Conservation (phyloP, 179 eudicot species). For the Monotropa hypopitys region DNA sequence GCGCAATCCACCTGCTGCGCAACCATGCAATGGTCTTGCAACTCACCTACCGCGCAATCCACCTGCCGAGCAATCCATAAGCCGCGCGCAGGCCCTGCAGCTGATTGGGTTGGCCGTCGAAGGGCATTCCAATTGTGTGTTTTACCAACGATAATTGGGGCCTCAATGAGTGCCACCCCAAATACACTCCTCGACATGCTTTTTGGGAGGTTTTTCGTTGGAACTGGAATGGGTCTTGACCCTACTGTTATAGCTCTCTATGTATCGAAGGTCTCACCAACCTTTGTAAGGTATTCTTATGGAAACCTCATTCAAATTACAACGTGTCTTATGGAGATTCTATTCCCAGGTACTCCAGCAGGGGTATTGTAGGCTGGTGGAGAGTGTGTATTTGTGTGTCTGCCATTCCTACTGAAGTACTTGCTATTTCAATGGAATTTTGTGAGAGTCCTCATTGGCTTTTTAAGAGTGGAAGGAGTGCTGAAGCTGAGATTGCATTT, state of each 20-base stretch:
- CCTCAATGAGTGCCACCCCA: conserved; percentile 62
- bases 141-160: conserved; percentile 72
- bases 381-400: conserved; percentile 88
- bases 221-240: conserved; percentile 86
- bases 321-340: conserved; percentile 57
- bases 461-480: conserved; percentile 67
- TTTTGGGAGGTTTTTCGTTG: conserved; percentile 78
- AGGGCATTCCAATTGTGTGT: conserved; percentile 79
- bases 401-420: conserved; percentile 60
- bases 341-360: conserved; percentile 74
- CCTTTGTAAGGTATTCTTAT: conserved; percentile 80
- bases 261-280: conserved; percentile 86
- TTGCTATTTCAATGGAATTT: conserved; percentile 57
- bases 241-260: conserved; percentile 88
- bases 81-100: no score
- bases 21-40: no score
- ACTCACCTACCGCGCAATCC: no score
- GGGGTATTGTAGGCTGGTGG: conserved; percentile 71
- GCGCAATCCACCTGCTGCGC: no score
- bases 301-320: conserved; percentile 87
- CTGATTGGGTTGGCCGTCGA: conserved; percentile 79
- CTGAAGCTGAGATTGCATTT: conserved; percentile 66
- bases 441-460: conserved; percentile 98
- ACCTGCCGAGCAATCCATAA: no score
- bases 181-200: conserved; percentile 60